Base-by-base conservation (phyloP, 2,329 filamentous ascomycete species). In the Pseudogymnoascus sp. region DNA sequence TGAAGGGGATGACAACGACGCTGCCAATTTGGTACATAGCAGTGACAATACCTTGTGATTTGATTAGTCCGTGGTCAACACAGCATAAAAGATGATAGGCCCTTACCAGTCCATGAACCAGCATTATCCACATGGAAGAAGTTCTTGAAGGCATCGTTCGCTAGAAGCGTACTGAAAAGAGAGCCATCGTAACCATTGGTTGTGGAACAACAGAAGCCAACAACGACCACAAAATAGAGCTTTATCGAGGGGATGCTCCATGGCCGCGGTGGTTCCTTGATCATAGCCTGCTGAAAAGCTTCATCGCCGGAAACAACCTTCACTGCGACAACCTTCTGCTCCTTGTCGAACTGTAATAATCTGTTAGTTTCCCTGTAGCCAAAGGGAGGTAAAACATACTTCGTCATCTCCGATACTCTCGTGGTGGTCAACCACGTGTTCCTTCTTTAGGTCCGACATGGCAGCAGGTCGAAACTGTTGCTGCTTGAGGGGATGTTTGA, bases 261-360 rank as follows among this genome's bases (percentile, higher is more conserved):
- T 60, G 77, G 73, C 34, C 67, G 72, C 18, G 79, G 77, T 7
- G 80, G 79, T 68, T 84, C 82, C 72, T 81, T 80, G 69, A 82
- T 69, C 72, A 80, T 76, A 21, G 83, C 83, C 71, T 84, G 79
- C 66, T 80, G 78, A 72, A 79, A 84, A 60, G 81, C 80, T 67
- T 82, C 80, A 66, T 79, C 79, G 65, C 82, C 82, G 21, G 69
- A 75, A 68, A 84, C 75, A 64, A 81, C 74, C 67, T 78, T 81
- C 68, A 77, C 72, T 63, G 75, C 70, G 6, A 60, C 60, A n/a
- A 64, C 60, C 25, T 34, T 56, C 25, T 56, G 46, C 8, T 56
- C 46, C 46, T 34, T 56, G n/a, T 56, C 46, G 7, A 34, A 56
- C 46, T 56, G 14, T 56, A 18, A 34, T 3, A 34, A 4, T 9